phyloP scores from a whole-genome alignment of 495 filamentous ascomycete species.

The Penicillium ochrochloron region DNA sequence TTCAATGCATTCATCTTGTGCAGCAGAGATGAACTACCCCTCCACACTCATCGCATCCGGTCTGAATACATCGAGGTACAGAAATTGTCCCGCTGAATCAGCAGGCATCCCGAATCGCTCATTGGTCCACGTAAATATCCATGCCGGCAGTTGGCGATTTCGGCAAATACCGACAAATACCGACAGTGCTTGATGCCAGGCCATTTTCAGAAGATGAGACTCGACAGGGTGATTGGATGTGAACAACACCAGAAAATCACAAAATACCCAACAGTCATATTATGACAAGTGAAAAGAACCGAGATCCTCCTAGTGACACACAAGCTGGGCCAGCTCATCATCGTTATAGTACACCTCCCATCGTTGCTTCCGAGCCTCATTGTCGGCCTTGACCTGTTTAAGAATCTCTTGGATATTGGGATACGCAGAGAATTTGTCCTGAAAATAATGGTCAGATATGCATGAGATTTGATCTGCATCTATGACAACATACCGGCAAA shows the following conservation, averaged over 20 bases:
- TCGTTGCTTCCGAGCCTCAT: constrained; percentile 32
- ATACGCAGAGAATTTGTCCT: constrained; percentile 46
- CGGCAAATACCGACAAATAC: constrained; percentile 18
- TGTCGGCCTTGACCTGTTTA: constrained; percentile 38
- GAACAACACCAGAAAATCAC: neutral
- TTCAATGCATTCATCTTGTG: neutral
- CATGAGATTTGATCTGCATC: neutral
- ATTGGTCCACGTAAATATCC: constrained; percentile 3
- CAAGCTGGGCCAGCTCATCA: constrained; percentile 24
- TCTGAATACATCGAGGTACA: neutral
- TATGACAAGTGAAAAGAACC: neutral
- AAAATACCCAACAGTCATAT: neutral
- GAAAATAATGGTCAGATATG: constrained; percentile 6
- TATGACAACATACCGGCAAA: constrained; percentile 34
- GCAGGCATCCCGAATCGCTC: neutral
- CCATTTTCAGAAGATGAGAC: too few relatives aligned
- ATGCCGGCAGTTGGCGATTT: constrained; percentile 18
- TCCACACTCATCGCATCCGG: neutral
- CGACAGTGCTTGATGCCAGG: constrained; percentile 1
- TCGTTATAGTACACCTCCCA: constrained; percentile 40
- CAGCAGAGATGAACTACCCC: neutral
- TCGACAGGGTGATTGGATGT: neutral
- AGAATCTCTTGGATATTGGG: constrained; percentile 43
- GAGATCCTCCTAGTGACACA: constrained; percentile 11
- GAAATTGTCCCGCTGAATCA: constrained; percentile 3